Evolutionary conservation across 805 yeast species (phyloP), one percentile per base, ranked within the genome.

Genomic region (Monosporozyma aerobia): DNA sequence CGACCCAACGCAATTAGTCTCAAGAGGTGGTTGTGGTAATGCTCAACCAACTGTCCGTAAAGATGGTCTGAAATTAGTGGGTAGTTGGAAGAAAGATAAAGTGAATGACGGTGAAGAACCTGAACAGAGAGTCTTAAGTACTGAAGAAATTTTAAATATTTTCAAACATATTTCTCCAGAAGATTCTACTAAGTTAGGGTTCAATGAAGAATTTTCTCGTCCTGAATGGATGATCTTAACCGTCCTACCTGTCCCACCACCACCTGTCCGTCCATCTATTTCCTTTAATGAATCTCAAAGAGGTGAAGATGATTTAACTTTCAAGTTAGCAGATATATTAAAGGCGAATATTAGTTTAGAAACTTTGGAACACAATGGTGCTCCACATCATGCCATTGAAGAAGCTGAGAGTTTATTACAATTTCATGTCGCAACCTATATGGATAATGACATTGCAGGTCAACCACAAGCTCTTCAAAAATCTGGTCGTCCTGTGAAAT

Each of bases 381-480:
- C 98, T 3, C 99, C 99, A 14, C 97, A 92, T 63, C 99, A 94
- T 69, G 98, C 95, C 45, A 86, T 94, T 61, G 87, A 87, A 67
- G 99, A 94, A 72, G 92, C 94, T 66, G 99, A 94, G 70, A 86
- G 96, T 45, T 80, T 94, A 60, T 76, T 94, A 55, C 99, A 94
- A 69, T 94, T 90, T 70, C 99, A 94, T 64, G 97, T 94, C 50
- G 99, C 99, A 7, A 94, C 99, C 0, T 94, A 94, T 69, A 94
- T 94, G 99, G 99, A 94, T 73, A 94, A 94, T 69, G 98, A 94
- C 73, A 94, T 94, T 71, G 99, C 99, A 13, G 99, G 99, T 57
- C 99, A 94, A 74, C 99, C 99, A 0, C 99, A 92, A 71, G 99
- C 99, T 35, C 78, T 94, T 57, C 99, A 94, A 68, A 94, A 94